A percentile compares a stretch with the other conserved stretches of the same genome.
Evolutionary conservation across 345 rosid genomes (phyloP).

Genomic region (Mangifera indica): DNA sequence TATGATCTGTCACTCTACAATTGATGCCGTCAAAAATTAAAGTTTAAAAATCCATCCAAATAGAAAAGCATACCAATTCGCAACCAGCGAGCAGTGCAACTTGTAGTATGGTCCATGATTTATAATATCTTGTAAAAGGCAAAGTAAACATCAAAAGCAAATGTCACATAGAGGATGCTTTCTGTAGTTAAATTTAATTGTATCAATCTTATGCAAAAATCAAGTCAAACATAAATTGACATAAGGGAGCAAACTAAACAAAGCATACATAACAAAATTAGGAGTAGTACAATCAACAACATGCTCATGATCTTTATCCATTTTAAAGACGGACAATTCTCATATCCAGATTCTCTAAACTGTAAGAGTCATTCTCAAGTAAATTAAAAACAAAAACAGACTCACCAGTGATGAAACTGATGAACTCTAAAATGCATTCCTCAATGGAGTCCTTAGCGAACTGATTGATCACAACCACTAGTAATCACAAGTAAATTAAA

Average conservation of each 20-base stretch:
- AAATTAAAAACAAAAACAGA: too few species aligned
- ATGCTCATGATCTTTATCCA: constrained; percentile 84
- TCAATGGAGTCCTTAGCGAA: too few species aligned
- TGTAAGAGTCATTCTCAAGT: constrained; percentile 18
- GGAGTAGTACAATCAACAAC: constrained; percentile 83
- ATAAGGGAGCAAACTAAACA: background rate
- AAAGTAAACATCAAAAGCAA: background rate
- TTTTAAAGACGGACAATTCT: constrained; percentile 82
- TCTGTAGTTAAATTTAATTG: background rate
- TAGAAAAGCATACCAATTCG: constrained; percentile 61
- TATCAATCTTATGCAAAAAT: background rate
- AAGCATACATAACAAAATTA: constrained; percentile 65
- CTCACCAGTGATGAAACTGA: too few species aligned
- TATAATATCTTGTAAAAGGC: constrained; percentile 62
- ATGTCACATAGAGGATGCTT: background rate
- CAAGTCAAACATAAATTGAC: background rate
- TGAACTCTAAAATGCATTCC: too few species aligned
- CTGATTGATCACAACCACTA: too few species aligned
- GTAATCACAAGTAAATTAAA: too few species aligned
- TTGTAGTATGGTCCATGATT: constrained; percentile 89
- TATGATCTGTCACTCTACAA: background rate
- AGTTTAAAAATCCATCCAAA: too few species aligned
- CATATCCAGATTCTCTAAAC: constrained; percentile 83
- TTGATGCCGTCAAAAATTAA: too few species aligned
- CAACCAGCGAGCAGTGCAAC: constrained; percentile 98